Evolutionary conservation across 768 basidiomycete species (phyloP).

Genomic region (Hericium erinaceus): DNA sequence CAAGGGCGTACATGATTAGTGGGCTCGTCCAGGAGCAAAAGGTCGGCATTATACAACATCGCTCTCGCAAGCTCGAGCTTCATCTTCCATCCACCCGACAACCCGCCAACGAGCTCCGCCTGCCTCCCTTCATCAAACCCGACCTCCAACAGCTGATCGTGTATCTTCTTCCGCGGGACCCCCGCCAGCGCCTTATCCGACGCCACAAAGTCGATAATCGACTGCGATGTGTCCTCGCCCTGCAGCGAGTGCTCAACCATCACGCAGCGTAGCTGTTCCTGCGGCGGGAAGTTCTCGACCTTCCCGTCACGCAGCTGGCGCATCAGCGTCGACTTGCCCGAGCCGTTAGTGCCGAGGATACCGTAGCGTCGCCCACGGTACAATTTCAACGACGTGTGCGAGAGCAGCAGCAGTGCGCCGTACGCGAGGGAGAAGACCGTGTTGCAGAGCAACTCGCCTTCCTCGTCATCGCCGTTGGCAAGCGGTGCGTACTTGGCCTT

Average conservation of each 20-base stretch:
- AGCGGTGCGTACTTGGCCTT: slow-evolving; percentile 49
- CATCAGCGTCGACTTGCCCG: slow-evolving; percentile 93
- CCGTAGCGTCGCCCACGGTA: slow-evolving; percentile 90
- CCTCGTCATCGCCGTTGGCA: slow-evolving; percentile 40
- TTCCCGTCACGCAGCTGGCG: slow-evolving; percentile 92
- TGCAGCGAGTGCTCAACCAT: slow-evolving; percentile 98
- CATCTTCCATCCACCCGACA: slow-evolving; percentile 99
- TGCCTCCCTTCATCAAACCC: slow-evolving; percentile 88
- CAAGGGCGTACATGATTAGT: slow-evolving; percentile 73
- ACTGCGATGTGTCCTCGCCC: slow-evolving; percentile 79
- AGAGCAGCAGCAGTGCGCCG: slow-evolving; percentile 87
- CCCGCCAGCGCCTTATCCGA: slow-evolving; percentile 61
- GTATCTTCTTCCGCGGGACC: slow-evolving; percentile 62
- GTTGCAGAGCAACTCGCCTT: slow-evolving; percentile 84
- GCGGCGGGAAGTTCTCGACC: slow-evolving; percentile 92
- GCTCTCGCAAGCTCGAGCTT: slow-evolving; percentile 93
- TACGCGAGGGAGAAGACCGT: slow-evolving; percentile 94
- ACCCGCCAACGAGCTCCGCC: slow-evolving; percentile 73
- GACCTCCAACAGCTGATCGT: slow-evolving; percentile 73
- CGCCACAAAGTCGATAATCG: slow-evolving; percentile 85
- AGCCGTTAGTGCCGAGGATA: slow-evolving; percentile 92
- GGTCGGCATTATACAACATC: slow-evolving; percentile 92
- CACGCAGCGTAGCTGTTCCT: slow-evolving; percentile 74
- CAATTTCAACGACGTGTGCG: slow-evolving; percentile 85
- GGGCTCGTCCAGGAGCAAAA: slow-evolving; percentile 83